Evolutionary conservation across 2,329 filamentous ascomycete genomes (phyloP), one percentile per base, ranked within the genome.

Genomic region (Colletotrichum brevisporum): DNA sequence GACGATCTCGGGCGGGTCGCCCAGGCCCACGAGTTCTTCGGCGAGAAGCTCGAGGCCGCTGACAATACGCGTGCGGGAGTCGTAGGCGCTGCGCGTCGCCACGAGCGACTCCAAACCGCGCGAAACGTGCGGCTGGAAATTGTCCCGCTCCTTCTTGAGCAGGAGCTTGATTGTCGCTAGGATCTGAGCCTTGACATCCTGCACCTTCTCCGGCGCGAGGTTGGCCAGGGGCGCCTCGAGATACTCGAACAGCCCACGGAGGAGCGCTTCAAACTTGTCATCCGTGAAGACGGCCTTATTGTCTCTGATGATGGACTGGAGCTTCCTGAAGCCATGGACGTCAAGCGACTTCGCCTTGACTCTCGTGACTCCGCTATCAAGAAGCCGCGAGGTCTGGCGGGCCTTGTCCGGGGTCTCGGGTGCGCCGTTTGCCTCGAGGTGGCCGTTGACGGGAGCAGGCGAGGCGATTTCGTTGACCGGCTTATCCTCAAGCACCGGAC

Each of bases 281-380:
- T 91, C 88, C 1, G 86, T 85, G 76, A 92, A 89, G 21, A 89
- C 84, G 15, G 89, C 85, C 74, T 86, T 87, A 75, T 85, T 88
- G 67, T 92, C 90, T 71, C 91, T 90, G 69, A 94, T 86, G 72
- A 94, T 86, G 47, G 90, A 90, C 78, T 95, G 92, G 56, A 95
- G 83, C 75, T 93, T 92, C 61, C 92, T 89, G 84, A 95, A 94
- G 65, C 92, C 92, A 76, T 94, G 92, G 4, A 93, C 92, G 76
- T 95, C 93, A n/a, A 95, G 86, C 1, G 89, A 89, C 74, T 89
- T 89, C 36, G 88, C 85, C 73, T 90, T 90, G 73, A 95, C 91
- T 71, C 92, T 92, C 59, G 89, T 84, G 73, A 95, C 92, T 57
- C 91, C 93, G 74, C 92, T 94, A 39, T 91, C 88, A 5, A 95